These are phyloP conservation scores for Dendrobium huoshanense DNA, from an alignment of 106 monocot genomes.

Conservation along the genomic window DNA sequence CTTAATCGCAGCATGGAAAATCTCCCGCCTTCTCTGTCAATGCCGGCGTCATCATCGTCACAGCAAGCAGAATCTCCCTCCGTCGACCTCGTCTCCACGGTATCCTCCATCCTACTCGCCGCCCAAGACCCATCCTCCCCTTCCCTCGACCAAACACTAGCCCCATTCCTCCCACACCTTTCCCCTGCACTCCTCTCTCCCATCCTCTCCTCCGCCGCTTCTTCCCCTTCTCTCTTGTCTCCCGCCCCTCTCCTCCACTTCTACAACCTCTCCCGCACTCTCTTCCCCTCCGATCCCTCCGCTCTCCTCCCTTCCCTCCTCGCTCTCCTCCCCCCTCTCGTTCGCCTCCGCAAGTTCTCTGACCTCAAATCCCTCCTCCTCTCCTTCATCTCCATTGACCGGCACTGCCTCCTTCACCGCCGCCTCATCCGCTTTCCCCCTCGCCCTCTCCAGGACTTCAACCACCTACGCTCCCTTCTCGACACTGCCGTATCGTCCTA, in stretches of 20 bases:
- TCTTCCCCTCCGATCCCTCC: slow-evolving; percentile 2
- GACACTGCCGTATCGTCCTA: slow-evolving; percentile 58
- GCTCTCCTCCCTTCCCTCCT: background rate
- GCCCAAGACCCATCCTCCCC: background rate
- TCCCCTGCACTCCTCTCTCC: background rate
- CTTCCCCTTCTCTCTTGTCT: slow-evolving; percentile 1
- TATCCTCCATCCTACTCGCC: slow-evolving; percentile 4
- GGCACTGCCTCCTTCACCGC: slow-evolving; percentile 5
- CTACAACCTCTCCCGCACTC: background rate
- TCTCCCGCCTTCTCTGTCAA: background rate
- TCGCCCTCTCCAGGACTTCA: background rate
- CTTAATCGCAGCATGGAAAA: background rate
- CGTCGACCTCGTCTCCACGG: background rate
- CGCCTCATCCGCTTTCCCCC: background rate
- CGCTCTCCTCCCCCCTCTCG: background rate
- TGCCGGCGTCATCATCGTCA: too few relatives aligned
- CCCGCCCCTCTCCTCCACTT: background rate
- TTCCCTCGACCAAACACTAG: background rate
- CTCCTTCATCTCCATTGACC: slow-evolving; percentile 4
- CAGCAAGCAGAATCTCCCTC: background rate
- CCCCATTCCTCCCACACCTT: background rate
- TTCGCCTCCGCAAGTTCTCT: slow-evolving; percentile 4
- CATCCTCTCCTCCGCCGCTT: slow-evolving; percentile 3
- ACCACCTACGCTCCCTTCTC: slow-evolving; percentile 26
- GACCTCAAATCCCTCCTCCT: slow-evolving; percentile 7